Evolutionary conservation across 129 eudicot species (phyloP).

Genomic region (Glebionis coronaria): DNA sequence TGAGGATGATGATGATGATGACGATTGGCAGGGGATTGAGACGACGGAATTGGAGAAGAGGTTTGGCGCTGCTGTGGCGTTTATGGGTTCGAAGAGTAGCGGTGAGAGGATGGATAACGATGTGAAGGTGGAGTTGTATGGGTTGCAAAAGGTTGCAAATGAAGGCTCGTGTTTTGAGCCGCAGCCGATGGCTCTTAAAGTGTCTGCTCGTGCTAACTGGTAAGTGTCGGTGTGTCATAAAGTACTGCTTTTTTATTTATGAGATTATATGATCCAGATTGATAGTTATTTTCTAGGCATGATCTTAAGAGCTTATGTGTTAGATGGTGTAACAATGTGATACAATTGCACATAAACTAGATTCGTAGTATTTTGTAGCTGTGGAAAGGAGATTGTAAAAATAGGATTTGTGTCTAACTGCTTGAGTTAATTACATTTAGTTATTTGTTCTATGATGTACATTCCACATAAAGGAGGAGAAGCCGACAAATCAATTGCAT

Average conservation of each 20-base stretch:
- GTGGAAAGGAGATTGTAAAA: not conserved
- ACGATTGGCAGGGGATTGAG: conserved; percentile 85
- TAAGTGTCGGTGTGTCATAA: conserved; percentile 14
- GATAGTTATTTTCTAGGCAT: not conserved
- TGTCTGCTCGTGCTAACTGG: conserved; percentile 85
- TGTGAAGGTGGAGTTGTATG: conserved; percentile 52
- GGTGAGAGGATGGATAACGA: conserved; percentile 41
- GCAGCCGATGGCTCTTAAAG: conserved; percentile 70
- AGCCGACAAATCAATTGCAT: not conserved
- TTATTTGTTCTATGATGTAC: conserved; percentile 14
- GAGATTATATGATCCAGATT: not conserved
- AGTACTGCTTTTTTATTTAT: not conserved
- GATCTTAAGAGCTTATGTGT: not conserved
- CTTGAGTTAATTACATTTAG: conserved; percentile 5
- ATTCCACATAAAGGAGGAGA: conserved; percentile 4
- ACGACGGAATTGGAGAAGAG: conserved; percentile 60
- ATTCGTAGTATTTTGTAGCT: not conserved
- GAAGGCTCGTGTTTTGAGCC: conserved; percentile 66
- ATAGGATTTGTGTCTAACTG: not conserved
- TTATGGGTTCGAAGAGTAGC: conserved; percentile 39
- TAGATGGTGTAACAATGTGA: not conserved
- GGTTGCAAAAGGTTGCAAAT: conserved; percentile 64
- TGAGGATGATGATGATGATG: conserved; percentile 42
- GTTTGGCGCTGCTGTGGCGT: conserved; percentile 57
- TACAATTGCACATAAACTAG: not conserved